Evolutionary conservation across 78 protist genomes (phyloP).

Genomic region (Chrysochromulina tobinii): DNA sequence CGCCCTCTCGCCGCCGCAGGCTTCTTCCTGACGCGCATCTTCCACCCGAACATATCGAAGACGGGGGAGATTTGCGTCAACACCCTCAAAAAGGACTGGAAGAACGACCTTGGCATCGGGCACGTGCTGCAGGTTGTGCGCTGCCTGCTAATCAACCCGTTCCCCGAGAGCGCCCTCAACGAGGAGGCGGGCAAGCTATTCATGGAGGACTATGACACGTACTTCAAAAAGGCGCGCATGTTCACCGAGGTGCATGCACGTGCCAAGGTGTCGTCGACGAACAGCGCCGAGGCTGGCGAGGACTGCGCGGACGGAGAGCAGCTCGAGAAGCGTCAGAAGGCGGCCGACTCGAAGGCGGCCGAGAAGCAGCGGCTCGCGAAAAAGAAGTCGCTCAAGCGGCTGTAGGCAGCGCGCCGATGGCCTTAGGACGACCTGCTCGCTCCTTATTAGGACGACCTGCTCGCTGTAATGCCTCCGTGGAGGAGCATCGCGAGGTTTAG

Average conservation of each 20-base stretch:
- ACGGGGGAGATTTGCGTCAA: constrained; percentile 98
- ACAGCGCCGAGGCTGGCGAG: not conserved
- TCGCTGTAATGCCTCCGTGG: no score
- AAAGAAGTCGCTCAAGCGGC: constrained; percentile 34
- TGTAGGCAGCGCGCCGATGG: not conserved
- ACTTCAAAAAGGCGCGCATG: constrained; percentile 71
- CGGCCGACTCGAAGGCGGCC: not conserved
- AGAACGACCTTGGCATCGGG: not conserved
- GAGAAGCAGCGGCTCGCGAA: constrained; percentile 2
- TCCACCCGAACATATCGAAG: constrained; percentile 95
- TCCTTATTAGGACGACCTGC: no score
- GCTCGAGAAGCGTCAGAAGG: not conserved
- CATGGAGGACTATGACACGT: constrained; percentile 90
- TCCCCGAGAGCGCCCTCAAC: constrained; percentile 97
- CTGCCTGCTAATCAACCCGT: constrained; percentile 95
- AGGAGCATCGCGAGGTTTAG: no score
- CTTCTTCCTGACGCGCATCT: constrained; percentile 90
- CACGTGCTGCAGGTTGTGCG: constrained; percentile 72
- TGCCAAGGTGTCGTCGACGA: not conserved
- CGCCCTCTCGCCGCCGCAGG: constrained; percentile 38
- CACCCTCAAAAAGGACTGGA: constrained; percentile 97
- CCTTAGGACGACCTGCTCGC: no score
- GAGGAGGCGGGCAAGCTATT: constrained; percentile 96
- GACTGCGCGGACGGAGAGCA: not conserved
- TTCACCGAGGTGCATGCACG: not conserved